A percentile compares a stretch with the other conserved stretches of the same genome.
Conservation (phyloP, 495 filamentous ascomycete species). For the Podospora conica region DNA sequence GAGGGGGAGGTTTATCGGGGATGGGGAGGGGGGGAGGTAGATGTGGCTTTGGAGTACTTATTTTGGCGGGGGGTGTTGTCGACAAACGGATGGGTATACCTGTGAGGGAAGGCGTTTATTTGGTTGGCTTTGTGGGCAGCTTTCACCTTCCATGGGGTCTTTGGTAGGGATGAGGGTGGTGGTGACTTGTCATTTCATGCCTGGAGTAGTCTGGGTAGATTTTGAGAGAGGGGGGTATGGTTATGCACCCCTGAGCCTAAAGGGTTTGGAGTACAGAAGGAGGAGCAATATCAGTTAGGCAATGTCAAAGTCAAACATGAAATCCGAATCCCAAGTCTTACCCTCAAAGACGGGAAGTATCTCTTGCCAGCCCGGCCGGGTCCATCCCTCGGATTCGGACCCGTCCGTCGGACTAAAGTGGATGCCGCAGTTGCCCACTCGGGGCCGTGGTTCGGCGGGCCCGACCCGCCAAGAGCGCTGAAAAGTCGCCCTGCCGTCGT, state of each 20-base stretch:
- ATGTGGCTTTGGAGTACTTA: neutral
- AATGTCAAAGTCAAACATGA: neutral
- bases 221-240: no score
- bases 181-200: neutral
- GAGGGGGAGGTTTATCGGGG: conserved; percentile 10
- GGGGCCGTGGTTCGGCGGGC: neutral
- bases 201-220: no score
- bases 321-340: neutral
- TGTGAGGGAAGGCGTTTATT: neutral
- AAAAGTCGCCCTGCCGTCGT: neutral
- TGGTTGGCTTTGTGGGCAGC: neutral
- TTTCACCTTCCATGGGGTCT: neutral
- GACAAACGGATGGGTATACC: neutral
- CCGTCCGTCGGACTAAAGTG: neutral
- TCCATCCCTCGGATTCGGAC: neutral
- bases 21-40: neutral
- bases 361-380: neutral
- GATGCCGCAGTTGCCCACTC: neutral
- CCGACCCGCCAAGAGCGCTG: neutral
- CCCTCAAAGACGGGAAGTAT: neutral
- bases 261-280: no score
- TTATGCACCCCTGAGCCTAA: no score
- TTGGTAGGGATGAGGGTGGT: neutral
- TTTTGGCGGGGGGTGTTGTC: neutral
- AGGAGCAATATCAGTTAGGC: no score